Conservation (phyloP, 2,329 filamentous ascomycete genomes). For the Cytospora piceicola region DNA sequence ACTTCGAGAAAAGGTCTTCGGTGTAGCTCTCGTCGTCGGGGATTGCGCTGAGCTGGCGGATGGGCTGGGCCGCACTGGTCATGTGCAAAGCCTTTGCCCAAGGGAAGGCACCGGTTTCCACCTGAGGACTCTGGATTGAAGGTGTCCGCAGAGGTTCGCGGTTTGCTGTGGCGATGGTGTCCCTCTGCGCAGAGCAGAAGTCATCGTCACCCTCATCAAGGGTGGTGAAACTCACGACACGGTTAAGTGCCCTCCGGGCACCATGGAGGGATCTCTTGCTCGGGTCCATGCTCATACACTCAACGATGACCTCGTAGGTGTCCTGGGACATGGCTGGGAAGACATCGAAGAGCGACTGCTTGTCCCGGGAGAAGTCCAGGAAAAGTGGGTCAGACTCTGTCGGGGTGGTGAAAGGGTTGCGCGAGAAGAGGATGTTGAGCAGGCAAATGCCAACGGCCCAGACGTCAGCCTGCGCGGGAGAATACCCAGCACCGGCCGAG, state of each 20-base stretch:
- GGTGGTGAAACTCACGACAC: constrained; percentile 88
- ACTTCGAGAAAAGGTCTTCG: constrained; percentile 84
- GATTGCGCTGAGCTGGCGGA: constrained; percentile 86
- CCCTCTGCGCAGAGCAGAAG: constrained; percentile 83
- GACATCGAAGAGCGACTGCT: constrained; percentile 95
- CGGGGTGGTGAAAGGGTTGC: constrained; percentile 92
- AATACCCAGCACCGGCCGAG: constrained; percentile 83
- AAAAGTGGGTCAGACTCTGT: constrained; percentile 91
- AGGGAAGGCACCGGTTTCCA: constrained; percentile 84
- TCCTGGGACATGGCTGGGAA: constrained; percentile 99
- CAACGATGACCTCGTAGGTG: constrained; percentile 89
- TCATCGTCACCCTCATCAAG: constrained; percentile 90
- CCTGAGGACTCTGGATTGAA: constrained; percentile 84
- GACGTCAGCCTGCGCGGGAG: constrained; percentile 88
- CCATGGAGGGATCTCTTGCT: constrained; percentile 81
- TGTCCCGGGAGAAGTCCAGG: constrained; percentile 89
- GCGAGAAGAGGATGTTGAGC: constrained; percentile 93
- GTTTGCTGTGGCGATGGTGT: constrained; percentile 81
- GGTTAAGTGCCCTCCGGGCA: constrained; percentile 76
- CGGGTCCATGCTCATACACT: constrained; percentile 91
- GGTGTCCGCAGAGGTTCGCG: constrained; percentile 94
- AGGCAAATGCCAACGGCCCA: constrained; percentile 98
- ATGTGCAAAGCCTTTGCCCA: constrained; percentile 91
- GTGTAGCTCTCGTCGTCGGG: constrained; percentile 77
- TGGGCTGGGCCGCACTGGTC: constrained; percentile 64